Conservation (phyloP, 257 asterid species). For the Solanum piurae region DNA sequence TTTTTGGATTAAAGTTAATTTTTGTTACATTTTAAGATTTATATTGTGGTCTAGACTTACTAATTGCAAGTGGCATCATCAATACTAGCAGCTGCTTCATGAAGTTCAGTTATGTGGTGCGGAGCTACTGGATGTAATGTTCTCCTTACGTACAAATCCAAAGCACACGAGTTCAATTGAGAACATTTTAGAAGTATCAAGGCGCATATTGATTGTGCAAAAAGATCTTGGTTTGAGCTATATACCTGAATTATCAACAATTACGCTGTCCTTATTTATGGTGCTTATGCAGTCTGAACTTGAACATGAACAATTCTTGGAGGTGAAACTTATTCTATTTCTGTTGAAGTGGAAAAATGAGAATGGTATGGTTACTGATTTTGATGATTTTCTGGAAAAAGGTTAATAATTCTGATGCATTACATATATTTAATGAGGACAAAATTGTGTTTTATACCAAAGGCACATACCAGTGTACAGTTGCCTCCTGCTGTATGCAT, state of each 20-base stretch:
- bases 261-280: conserved; percentile 43
- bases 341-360: conserved; percentile 77
- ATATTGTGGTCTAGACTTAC: background rate
- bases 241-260: conserved; percentile 38
- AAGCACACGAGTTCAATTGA: conserved; percentile 48
- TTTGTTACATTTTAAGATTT: background rate
- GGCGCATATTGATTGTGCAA: conserved; percentile 55
- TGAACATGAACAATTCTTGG: conserved; percentile 81
- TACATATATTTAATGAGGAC: background rate
- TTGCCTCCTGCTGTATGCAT: background rate
- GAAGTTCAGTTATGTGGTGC: conserved; percentile 73
- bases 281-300: conserved; percentile 66
- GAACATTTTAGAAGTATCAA: conserved; percentile 51
- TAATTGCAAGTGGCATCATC: conserved; percentile 12
- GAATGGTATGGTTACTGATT: conserved; percentile 40
- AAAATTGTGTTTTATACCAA: background rate
- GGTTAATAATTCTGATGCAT: background rate
- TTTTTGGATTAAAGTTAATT: background rate
- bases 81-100: conserved; percentile 39
- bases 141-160: conserved; percentile 41
- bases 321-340: conserved; percentile 43
- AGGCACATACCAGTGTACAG: background rate
- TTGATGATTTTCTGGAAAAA: background rate
- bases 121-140: conserved; percentile 51
- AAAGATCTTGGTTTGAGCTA: conserved; percentile 76